These are phyloP conservation scores for Lepraria neglecta DNA, from an alignment of 495 filamentous ascomycete genomes.

Conservation along the genomic window DNA sequence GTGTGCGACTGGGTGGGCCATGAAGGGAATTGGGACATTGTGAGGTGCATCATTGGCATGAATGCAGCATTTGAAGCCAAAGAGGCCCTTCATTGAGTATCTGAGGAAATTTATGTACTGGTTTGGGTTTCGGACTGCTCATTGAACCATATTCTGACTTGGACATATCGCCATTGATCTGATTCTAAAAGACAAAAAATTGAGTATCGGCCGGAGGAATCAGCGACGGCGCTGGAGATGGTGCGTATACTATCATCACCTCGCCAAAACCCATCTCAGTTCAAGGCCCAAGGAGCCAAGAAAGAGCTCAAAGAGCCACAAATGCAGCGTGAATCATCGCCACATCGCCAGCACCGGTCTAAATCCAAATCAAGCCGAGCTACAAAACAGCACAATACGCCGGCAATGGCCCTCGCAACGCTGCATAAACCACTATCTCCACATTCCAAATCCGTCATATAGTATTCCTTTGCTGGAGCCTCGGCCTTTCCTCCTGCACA, in stretches of 20 bases:
- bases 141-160: no score
- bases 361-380: no score
- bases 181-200: no score
- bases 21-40: slow-evolving; percentile 88
- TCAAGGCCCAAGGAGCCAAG: no score
- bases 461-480: slow-evolving; percentile 8
- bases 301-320: not conserved
- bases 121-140: no score
- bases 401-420: not conserved
- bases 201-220: not conserved
- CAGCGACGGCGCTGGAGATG: not conserved
- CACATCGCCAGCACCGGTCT: no score
- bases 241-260: not conserved
- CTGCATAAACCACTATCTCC: not conserved
- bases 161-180: not conserved
- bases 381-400: not conserved
- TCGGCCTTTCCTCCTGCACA: slow-evolving; percentile 5
- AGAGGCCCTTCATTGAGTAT: not conserved
- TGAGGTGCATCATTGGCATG: slow-evolving; percentile 84
- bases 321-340: no score
- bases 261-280: not conserved
- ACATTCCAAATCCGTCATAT: not conserved
- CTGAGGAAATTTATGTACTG: no score
- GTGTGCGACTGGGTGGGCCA: slow-evolving; percentile 91
- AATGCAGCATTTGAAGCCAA: slow-evolving; percentile 57